Base-by-base conservation (phyloP, 257 asterid genomes). In the Haberlea rhodopensis region DNA sequence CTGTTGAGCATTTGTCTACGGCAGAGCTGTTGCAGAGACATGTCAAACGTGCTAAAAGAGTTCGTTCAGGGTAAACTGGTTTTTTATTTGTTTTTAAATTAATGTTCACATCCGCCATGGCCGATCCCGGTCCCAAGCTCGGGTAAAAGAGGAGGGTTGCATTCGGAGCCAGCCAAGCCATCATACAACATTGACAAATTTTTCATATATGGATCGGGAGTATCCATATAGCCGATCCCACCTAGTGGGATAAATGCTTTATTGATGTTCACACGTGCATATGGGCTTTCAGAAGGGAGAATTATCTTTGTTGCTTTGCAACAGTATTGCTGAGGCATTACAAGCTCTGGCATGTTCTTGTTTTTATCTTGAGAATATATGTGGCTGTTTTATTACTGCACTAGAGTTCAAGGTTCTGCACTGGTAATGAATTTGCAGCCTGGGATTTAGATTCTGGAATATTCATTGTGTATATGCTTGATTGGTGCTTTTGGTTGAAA, bases 41-140 rank as follows among this genome's bases (percentile, higher is more conserved):
- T 74, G 77, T 91, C 75, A 87, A 78, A 70, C 98, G 86, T 66
- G 96, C 98, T 62, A 91, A 89, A 85, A 84, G 81, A 74, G 85
- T 91, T 57, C 82, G 98, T 56, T 84, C 90, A 54, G 75, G 89
- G 98, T 91, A 87, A 81, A 72, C 18, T 65, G 23, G 70, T 40
- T 62, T 48, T 59, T 69, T 37, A 15, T 49, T 46, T 57, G 5
- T 34, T 46, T 28, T 49, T 22, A 43, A 43, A 43, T 15, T 15
- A 15, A 56, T 56, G 32, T 57, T 57, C 24, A 6, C 18, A 18
- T 26, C n/a, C n/a, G n/a, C n/a, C n/a, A n/a, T n/a, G n/a, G n/a
- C n/a, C n/a, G n/a, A n/a, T n/a, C n/a, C n/a, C n/a, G n/a, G n/a
- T n/a, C n/a, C n/a, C n/a, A n/a, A n/a, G n/a, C n/a, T n/a, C n/a